Base-by-base conservation (phyloP, 768 basidiomycete genomes). In the Galerina sulciceps region DNA sequence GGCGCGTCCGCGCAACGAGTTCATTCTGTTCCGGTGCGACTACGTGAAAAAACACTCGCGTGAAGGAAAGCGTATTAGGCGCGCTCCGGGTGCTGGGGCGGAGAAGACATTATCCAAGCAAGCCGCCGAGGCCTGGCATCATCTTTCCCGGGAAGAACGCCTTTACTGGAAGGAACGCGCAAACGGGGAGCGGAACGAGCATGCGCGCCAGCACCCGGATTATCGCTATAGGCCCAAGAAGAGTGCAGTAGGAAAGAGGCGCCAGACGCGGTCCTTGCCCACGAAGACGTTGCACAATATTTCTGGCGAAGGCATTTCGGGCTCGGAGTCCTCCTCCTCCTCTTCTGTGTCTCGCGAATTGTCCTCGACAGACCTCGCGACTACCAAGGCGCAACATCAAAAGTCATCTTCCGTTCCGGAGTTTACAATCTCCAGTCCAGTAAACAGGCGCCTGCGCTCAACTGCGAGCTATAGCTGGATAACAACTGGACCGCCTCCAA, bases 111-210 rank as follows among this genome's bases (percentile, higher is more conserved):
- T 94, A 38, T 91, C 89, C n/a, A 88, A 89, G 64, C 82, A 89
- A 46, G 92, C 91, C 0, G 87, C 84, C 0, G 86, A 87, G 51
- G 86, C 89, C 31, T 95, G 93, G 93, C 80, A 79, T 38, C 75
- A 80, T 57, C 78, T 93, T 13, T 60, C 82, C 0, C 56, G 65
- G 0, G 76, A 78, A 42, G 82, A 85, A 54, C 83, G 74, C 60
- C 68, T 79, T 15, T 75, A 70, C 54, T 91, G 78, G 76, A 79
- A 81, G 64, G 65, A 68, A 8, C 75, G 81, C n/a, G 87, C 89
- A 1, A 80, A 81, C 40, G 62, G 70, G 58, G 87, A 87, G 75
- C 81, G 81, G 55, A 76, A 76, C 50, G 81, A 84, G 57, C 89
- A 91, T 57, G 79, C 81, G 9, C 75, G 77, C 13, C 69, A 75